Base-by-base conservation (phyloP, 2,329 filamentous ascomycete species). In the Proliferodiscus dingleyae region DNA sequence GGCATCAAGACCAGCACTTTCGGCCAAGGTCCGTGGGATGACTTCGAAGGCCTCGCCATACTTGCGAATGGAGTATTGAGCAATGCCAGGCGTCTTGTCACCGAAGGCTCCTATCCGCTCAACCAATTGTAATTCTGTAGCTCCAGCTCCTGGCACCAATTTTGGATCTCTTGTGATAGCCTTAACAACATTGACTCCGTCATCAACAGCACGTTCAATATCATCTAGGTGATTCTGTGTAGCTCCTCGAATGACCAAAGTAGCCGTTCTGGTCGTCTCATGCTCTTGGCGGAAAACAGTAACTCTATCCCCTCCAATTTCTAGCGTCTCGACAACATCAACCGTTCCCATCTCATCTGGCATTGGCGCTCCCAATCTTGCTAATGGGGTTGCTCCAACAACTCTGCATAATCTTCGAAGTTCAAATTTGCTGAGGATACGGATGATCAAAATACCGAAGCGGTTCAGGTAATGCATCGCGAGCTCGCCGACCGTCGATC, bases 171-270 rank as follows among this genome's bases (percentile, higher is more conserved):
- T 87, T 51, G 93, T 97, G 66, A 98, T 94, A 55, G 93, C 93
- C 74, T 98, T 98, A 67, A 98, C 87, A 42, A 95, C 94, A 64
- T 97, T 98, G 66, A 98, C 93, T 55, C 93, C 93, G 58, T 98
- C 93, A 61, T 98, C 93, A 46, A 98, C 90, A 41, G 93, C 93
- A 54, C 93, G 85, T 76, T 98, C 93, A 28, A 98, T 80, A 60
- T 98, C 93, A 63, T 98, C 93, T 19, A 98, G 81, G 68, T 97
- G 89, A 73, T 98, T 98, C 70, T 97, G 91, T 4, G 93, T 98
- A 16, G 93, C 93, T 40, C 94, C 93, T 55, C 93, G 83, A 50
- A 98, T 81, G 43, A 98, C 90, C 39, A 98, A 78, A 6, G 93
- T 98, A 16, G 94, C 88, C 41, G 93, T 98, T 61, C 90, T 81